Evolutionary conservation across 2,329 filamentous ascomycete species (phyloP).

Genomic region (Passalora sequoiae): DNA sequence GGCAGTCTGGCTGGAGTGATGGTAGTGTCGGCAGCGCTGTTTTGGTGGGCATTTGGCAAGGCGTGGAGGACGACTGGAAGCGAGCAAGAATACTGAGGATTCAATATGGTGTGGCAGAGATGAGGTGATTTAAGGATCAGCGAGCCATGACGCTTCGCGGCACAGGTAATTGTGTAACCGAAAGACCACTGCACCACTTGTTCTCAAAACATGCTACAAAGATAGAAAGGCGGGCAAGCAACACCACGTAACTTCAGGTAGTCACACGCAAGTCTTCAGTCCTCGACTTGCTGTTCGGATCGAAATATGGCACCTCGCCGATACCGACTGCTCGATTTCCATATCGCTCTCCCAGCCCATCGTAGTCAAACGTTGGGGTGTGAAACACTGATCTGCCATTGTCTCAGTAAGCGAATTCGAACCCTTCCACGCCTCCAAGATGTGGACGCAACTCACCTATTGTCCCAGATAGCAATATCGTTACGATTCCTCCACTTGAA

Average conservation of each 20-base stretch:
- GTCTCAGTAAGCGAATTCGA: constrained; percentile 56
- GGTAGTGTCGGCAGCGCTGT: constrained; percentile 5
- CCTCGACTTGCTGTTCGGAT: constrained; percentile 47
- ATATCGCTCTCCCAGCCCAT: constrained; percentile 47
- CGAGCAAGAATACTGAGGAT: no score
- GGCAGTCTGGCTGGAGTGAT: constrained; percentile 9
- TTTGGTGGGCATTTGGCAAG: constrained; percentile 12
- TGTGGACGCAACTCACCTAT: constrained; percentile 40
- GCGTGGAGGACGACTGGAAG: no score
- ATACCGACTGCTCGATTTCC: constrained; percentile 53
- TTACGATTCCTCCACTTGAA: constrained; percentile 57
- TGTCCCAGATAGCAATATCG: constrained; percentile 60
- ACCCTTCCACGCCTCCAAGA: not conserved
- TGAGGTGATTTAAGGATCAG: no score
- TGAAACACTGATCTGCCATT: constrained; percentile 54
- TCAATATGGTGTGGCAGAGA: no score
- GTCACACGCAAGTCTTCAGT: constrained; percentile 7
- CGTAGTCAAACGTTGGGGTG: constrained; percentile 60
- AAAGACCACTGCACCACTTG: no score
- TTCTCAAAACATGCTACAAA: no score
- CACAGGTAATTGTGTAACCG: no score
- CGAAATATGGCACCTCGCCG: constrained; percentile 52
- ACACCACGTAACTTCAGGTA: not conserved
- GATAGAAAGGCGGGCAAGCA: no score
- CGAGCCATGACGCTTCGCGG: no score